Base-by-base conservation (phyloP, 2,329 filamentous ascomycete genomes). In the Colletotrichum abscissum region DNA sequence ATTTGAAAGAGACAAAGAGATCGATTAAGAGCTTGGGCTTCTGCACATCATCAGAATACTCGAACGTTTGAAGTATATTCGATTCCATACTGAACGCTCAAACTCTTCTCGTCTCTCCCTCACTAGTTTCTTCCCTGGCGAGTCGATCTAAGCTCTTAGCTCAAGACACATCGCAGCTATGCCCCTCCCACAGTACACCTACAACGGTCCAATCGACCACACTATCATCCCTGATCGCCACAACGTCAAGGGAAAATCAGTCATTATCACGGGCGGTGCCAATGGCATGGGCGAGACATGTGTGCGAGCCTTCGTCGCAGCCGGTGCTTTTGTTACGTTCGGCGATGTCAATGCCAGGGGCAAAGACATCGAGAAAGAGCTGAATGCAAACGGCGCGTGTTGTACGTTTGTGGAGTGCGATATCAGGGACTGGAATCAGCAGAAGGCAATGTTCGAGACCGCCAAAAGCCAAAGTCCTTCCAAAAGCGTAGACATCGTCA, bases 191-290 rank as follows among this genome's bases (percentile, higher is more conserved):
- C 42, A 49, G 42, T 49, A 49, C 19, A 49, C 42, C 6, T 49
- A n/a, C 42, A n/a, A 19, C 7, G 42, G 42, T 49, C 42, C 42
- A 49, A n/a, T 49, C 19, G 19, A 49, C 19, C 42, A 49, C 19
- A n/a, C 42, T n/a, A 49, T 49, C 42, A 49, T 49, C 42, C 42
- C 42, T n/a, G 19, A 49, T 49, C 42, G 42, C 42, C n/a, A 49
- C 6, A 49, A 49, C 1, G 19, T 49, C 42, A 49, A n/a, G 8
- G 42, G 42, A 11, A 49, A 87, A 75, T 85, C 83, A 1, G 84
- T 86, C 28, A 81, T 88, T 26, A 81, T 88, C 19, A 88, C 86
- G 1, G 85, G 86, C n/a, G 86, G 86, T 12, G 85, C 81, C 46
- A 83, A 82, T 70, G 84, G 84, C 26, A 83, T 86, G 70, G 84